Percentiles rank a stretch among this genome's conserved stretches.
Evolutionary conservation across 2,329 filamentous ascomycete species (phyloP).

Genomic region (Sporothrix luriei): DNA sequence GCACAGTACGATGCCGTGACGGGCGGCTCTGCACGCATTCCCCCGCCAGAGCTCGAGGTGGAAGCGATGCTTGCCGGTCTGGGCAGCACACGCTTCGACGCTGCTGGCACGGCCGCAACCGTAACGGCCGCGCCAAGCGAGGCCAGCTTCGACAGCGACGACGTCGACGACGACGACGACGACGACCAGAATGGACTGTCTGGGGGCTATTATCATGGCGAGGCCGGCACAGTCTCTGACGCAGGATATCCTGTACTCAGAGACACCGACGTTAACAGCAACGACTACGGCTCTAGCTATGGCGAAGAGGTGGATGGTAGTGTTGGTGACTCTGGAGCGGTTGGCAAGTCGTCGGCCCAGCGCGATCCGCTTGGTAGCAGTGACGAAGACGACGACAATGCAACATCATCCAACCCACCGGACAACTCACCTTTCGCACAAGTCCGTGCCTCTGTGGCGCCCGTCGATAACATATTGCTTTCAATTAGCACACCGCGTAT

Average conservation of each 20-base stretch:
- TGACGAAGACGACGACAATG: slow-evolving; percentile 43
- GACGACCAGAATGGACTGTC: slow-evolving; percentile 26
- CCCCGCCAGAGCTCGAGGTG: slow-evolving; percentile 55
- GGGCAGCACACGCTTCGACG: slow-evolving; percentile 44
- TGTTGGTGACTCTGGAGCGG: not conserved
- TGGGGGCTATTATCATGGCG: slow-evolving; percentile 31
- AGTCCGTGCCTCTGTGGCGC: slow-evolving; percentile 76
- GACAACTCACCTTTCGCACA: slow-evolving; percentile 78
- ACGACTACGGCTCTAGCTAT: not conserved
- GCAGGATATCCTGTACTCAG: slow-evolving; percentile 38
- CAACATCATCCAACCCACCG: slow-evolving; percentile 52
- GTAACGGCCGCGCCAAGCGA: slow-evolving; percentile 52
- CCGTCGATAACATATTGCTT: slow-evolving; percentile 72
- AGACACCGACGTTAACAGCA: slow-evolving; percentile 19
- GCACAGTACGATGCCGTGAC: slow-evolving; percentile 34
- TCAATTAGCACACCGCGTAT: slow-evolving; percentile 87
- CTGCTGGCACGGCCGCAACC: slow-evolving; percentile 54
- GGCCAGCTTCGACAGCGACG: slow-evolving; percentile 44
- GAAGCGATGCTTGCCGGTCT: slow-evolving; percentile 56
- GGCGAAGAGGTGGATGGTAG: not conserved
- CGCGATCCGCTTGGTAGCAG: slow-evolving; percentile 42
- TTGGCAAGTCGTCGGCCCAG: slow-evolving; percentile 6
- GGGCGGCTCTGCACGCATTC: slow-evolving; percentile 36
- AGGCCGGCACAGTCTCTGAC: slow-evolving; percentile 44
- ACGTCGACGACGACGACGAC: slow-evolving; percentile 23